Conservation (phyloP, 2,329 filamentous ascomycete genomes). For the Madurella mycetomatis region DNA sequence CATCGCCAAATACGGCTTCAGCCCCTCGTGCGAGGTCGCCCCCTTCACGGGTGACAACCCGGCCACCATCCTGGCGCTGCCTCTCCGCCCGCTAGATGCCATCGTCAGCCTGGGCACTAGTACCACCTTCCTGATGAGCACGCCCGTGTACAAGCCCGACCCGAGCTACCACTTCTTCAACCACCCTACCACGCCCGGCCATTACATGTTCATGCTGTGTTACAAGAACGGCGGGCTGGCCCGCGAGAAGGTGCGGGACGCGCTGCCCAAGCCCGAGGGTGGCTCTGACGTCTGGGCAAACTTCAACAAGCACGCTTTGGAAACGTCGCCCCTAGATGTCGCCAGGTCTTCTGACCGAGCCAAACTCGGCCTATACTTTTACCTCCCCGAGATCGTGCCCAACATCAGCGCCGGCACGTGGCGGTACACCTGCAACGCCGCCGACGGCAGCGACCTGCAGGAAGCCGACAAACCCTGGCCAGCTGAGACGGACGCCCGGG, state of each 20-base stretch:
- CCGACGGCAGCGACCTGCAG: conserved; percentile 50
- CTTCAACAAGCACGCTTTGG: conserved; percentile 72
- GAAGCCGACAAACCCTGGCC: conserved; percentile 41
- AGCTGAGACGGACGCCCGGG: conserved; percentile 69
- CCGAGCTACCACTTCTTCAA: conserved; percentile 97
- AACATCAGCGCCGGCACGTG: conserved; percentile 83
- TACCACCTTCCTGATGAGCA: conserved; percentile 97
- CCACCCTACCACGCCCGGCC: conserved; percentile 80
- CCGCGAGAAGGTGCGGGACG: conserved; percentile 82
- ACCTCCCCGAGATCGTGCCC: conserved; percentile 90
- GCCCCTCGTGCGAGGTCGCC: conserved; percentile 66
- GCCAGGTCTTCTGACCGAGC: conserved; percentile 50
- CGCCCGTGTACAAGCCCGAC: conserved; percentile 83
- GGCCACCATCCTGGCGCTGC: conserved; percentile 86
- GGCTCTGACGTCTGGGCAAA: conserved; percentile 62
- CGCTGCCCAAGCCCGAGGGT: conserved; percentile 53
- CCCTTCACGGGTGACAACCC: conserved; percentile 97
- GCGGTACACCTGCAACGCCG: conserved; percentile 62
- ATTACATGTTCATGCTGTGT: conserved; percentile 99
- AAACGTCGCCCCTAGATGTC: conserved; percentile 66
- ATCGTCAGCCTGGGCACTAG: conserved; percentile 94
- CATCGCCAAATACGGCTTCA: conserved; percentile 72
- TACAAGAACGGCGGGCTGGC: conserved; percentile 98
- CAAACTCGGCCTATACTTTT: conserved; percentile 91
- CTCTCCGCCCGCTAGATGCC: conserved; percentile 80